phyloP scores from a whole-genome alignment of 106 monocot genomes.

The Allium sativum region DNA sequence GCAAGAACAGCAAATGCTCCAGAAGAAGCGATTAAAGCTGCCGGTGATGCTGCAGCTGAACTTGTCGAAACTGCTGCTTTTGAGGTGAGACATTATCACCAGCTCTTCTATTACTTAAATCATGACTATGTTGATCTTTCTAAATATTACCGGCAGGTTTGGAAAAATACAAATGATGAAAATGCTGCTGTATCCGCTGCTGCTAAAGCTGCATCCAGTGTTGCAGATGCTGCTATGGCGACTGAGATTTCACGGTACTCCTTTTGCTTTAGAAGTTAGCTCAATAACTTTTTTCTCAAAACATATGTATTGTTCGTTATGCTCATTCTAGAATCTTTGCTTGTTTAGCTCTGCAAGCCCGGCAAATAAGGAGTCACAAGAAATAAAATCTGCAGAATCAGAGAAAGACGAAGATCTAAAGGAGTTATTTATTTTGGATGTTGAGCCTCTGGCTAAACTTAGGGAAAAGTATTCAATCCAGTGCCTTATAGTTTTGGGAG shows the following conservation, averaged over 20 bases:
- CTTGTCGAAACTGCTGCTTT: constrained; percentile 74
- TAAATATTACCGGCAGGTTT: constrained; percentile 30
- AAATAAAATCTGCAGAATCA: constrained; percentile 23
- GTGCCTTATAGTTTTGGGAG: constrained; percentile 80
- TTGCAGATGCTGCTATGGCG: constrained; percentile 82
- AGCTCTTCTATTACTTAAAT: background rate
- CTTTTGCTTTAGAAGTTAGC: too few relatives aligned
- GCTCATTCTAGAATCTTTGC: background rate
- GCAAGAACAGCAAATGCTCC: constrained; percentile 81
- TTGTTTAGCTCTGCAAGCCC: constrained; percentile 18
- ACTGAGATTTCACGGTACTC: constrained; percentile 53
- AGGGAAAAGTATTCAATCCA: constrained; percentile 82
- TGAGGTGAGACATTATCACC: constrained; percentile 43
- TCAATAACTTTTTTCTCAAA: background rate
- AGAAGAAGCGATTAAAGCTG: constrained; percentile 81
- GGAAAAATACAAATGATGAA: constrained; percentile 61
- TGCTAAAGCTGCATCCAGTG: constrained; percentile 80
- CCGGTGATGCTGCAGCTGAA: constrained; percentile 96
- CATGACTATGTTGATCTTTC: background rate
- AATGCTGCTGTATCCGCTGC: constrained; percentile 80
- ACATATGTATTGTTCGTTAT: background rate
- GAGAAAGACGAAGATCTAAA: constrained; percentile 34
- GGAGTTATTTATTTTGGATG: constrained; percentile 58
- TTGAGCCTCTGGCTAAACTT: constrained; percentile 39
- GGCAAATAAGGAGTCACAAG: constrained; percentile 15